Evolutionary conservation across 179 eudicot species (phyloP), one percentile per base, ranked within the genome.

Genomic region (Amaranthus tricolor): DNA sequence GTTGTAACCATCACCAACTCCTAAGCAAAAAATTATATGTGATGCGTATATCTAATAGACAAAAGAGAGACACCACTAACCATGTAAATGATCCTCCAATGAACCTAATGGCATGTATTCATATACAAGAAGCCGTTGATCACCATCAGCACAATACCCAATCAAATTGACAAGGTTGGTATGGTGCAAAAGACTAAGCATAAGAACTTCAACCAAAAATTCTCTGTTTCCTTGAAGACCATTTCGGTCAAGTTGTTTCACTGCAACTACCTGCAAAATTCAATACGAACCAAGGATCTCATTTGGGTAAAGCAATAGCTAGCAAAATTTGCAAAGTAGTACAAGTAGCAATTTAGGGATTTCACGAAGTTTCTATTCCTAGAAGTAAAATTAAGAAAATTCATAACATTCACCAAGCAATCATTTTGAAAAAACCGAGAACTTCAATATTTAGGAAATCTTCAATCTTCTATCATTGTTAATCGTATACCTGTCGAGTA

Each of bases 71-170:
- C 72, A 57, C 17, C 15, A 70, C 93, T 85, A 60, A 94, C 98
- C 97, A 77, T 91, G 98, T 80, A 91, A 89, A 87, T 91, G 98
- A 81, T 94, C 97, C 82, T 94, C 97, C 58, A 94, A 81, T 60
- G 97, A 94, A 62, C 98, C 98, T 83, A 91, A 81, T 20, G 98
- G 92, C 98, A 94, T 91, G 77, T 83, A 94, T 76, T 94, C 98
- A 66, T 94, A 94, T 62, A 94, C 98, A 82, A 94, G 96, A 73
- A 94, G 96, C 68, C 98, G 89, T 79, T 94, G 96, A 68, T 93
- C 98, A 21, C 97, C 95, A 78, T 93, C 95, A 65, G 95, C 97
- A 75, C 95, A 93, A 79, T 91, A 93, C 59, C 97, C 98, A 58
- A 89, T 91, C 84, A 93, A 83, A 82, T 91, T 91, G 59, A 93